Evolutionary conservation across 352 stramenopile species (phyloP).

Genomic region (Poterioochromonas sp.): DNA sequence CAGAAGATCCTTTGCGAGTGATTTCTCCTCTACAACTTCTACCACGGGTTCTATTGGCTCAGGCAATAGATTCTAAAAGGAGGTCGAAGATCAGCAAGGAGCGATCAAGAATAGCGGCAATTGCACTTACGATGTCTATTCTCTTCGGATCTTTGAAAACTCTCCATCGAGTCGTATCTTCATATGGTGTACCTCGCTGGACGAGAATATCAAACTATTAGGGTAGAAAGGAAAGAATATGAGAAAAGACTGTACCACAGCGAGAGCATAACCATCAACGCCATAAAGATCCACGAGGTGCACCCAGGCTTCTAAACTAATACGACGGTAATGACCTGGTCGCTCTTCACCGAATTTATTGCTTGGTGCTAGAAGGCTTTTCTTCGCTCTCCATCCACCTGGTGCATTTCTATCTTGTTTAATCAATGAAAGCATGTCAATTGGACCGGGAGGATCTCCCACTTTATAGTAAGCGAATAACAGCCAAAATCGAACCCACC

Average conservation of each 20-base stretch:
- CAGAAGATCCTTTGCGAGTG: not conserved
- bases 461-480: slow-evolving; percentile 16
- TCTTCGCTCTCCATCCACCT: slow-evolving; percentile 8
- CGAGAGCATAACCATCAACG: slow-evolving; percentile 3
- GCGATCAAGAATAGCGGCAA: not conserved
- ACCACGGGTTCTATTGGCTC: not conserved
- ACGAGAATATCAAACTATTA: not conserved
- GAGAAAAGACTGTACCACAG: slow-evolving; percentile 1
- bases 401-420: not conserved
- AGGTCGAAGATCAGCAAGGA: not conserved
- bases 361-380: not conserved
- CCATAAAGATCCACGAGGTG: slow-evolving; percentile 1
- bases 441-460: not conserved
- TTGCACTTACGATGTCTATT: slow-evolving; percentile 1
- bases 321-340: slow-evolving; percentile 5
- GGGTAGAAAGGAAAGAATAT: not conserved
- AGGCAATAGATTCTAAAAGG: slow-evolving; percentile 19
- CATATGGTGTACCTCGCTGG: not conserved
- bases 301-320: slow-evolving; percentile 17
- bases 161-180: slow-evolving; percentile 7
- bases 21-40: not conserved
- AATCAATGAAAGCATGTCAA: slow-evolving; percentile 14
- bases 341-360: slow-evolving; percentile 13
- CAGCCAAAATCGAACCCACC: slow-evolving; percentile 13
- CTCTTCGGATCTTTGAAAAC: slow-evolving; percentile 7